Evolutionary conservation across 352 stramenopile species (phyloP).

Genomic region (Pythium periplocum): DNA sequence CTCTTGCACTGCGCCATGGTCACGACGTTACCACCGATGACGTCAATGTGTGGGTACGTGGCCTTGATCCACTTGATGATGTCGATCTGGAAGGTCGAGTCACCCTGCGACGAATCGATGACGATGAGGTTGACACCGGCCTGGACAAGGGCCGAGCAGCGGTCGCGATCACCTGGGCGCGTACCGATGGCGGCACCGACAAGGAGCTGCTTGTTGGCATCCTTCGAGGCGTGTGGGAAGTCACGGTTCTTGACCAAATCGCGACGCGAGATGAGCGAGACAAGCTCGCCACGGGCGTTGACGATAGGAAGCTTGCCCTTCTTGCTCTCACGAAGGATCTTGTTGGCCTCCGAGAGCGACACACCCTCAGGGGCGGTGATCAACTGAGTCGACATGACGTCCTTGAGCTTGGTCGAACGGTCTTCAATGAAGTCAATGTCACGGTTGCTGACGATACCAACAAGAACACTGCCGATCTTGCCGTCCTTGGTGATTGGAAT

Average conservation of each 20-base stretch:
- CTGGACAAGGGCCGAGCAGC: conserved; percentile 87
- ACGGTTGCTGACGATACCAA: conserved; percentile 98
- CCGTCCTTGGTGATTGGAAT: conserved; percentile 99
- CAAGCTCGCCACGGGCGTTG: conserved; percentile 96
- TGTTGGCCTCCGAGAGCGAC: conserved; percentile 95
- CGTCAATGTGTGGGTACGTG: conserved; percentile 93
- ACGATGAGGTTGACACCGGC: conserved; percentile 99
- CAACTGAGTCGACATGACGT: conserved; percentile 89
- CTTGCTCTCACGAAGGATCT: conserved; percentile 97
- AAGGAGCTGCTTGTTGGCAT: conserved; percentile 98
- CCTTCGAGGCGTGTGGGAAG: conserved; percentile 96
- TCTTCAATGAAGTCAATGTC: conserved; percentile 99
- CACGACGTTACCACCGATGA: conserved; percentile 99
- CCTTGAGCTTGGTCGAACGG: conserved; percentile 70
- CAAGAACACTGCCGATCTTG: conserved; percentile 95
- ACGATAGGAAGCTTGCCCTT: conserved; percentile 99
- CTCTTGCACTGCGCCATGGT: conserved; percentile 97
- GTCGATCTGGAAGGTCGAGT: conserved; percentile 93
- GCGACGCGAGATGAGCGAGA: conserved; percentile 97
- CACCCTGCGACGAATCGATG: conserved; percentile 99
- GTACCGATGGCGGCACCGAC: conserved; percentile 99
- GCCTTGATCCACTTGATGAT: conserved; percentile 95
- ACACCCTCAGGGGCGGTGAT: conserved; percentile 94
- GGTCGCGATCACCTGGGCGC: conserved; percentile 93
- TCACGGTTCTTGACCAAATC: conserved; percentile 98